Evolutionary conservation across 2,329 filamentous ascomycete species (phyloP).

Genomic region (Apiospora hydei): DNA sequence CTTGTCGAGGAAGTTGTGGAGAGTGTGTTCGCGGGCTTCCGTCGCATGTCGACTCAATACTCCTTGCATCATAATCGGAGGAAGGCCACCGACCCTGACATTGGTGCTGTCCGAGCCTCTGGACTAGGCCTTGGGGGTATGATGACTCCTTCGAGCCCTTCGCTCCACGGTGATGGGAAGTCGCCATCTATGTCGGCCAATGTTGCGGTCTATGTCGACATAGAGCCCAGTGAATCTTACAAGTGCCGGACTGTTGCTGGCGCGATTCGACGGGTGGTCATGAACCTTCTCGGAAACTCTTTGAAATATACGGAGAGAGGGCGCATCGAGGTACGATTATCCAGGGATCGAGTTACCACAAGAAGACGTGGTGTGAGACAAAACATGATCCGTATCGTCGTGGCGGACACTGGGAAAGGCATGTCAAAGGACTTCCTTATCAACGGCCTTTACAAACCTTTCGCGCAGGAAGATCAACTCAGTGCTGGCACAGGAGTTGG

Average conservation of each 20-base stretch:
- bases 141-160: too few species aligned
- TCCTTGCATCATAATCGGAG: conserved; percentile 28
- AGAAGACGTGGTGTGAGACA: background rate
- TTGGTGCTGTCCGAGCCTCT: background rate
- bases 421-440: conserved; percentile 66
- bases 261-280: conserved; percentile 58
- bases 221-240: conserved; percentile 57
- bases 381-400: conserved; percentile 33
- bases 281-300: conserved; percentile 68
- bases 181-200: background rate
- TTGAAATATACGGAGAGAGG: conserved; percentile 62
- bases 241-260: conserved; percentile 61
- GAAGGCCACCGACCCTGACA: background rate
- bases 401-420: conserved; percentile 67
- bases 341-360: background rate
- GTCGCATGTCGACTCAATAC: conserved; percentile 36
- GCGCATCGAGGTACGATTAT: conserved; percentile 33
- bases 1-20: conserved; percentile 56
- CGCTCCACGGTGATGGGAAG: too few species aligned
- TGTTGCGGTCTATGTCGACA: conserved; percentile 57
- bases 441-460: conserved; percentile 64
- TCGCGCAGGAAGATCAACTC: conserved; percentile 65
- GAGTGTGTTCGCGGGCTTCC: conserved; percentile 53
- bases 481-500: conserved; percentile 66
- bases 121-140: background rate